Evolutionary conservation across 331 rosid genomes (phyloP), one percentile per base, ranked within the genome.

Genomic region (Quercus lobata): DNA sequence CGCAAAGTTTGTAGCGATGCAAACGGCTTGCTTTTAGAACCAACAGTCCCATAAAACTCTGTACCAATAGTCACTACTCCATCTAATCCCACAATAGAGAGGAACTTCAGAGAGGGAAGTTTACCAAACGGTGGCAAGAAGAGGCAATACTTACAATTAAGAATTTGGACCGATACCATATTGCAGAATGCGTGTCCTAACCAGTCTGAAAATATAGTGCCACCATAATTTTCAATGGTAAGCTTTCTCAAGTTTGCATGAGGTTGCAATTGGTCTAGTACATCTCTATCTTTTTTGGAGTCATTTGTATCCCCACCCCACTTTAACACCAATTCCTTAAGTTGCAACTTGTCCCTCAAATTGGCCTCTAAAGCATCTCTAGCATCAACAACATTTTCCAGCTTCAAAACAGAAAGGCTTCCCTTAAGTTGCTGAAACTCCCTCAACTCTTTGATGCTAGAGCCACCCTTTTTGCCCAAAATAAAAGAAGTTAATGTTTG

Each of bases 61-160:
- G 18, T 4, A 11, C 73, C 76, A 22, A 83, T 54, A 29, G 11
- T 56, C 27, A 19, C 8, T 34, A 83, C 46, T 37, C 46, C 74
- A 73, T 73, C 66, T 56, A 69, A 41, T 69, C 73, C 80, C 77
- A 61, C 25, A 44, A 83, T 24, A 12, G 49, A 34, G 52, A 83
- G 83, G 22, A 37, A 7, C 19, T 75, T 21, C 34, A 79, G 68
- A 53, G 74, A 83, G 24, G 78, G 81, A 24, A 83, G 68, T 18
- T 79, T 70, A 32, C 86, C 83, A 54, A 83, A 77, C 1, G 83
- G 57, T 41, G 86, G 86, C 66, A 83, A 46, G 2, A 52, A 83
- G 9, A 49, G 22, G 49, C 86, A 83, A 22, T 71, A 52, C 41
- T 6, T 17, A 62, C 83, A 83, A 32, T 73, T 57, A n/a, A 17